These are phyloP conservation scores for Naganishia friedmannii DNA, from an alignment of 768 basidiomycete genomes.

Conservation along the genomic window DNA sequence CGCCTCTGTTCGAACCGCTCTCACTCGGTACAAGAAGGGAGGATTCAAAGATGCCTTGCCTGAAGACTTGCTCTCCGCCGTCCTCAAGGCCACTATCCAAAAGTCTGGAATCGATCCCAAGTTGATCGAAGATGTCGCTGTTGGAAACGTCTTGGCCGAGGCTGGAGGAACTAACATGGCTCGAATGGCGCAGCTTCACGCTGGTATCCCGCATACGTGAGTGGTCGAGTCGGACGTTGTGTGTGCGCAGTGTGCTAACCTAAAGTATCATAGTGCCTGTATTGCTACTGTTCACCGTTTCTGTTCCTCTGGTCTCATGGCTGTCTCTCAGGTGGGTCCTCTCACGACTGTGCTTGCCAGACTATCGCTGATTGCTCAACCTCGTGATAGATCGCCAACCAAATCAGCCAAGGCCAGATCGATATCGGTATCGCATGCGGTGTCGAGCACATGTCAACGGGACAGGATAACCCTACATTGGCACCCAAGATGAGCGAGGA, in stretches of 20 bases:
- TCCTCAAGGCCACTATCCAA: conserved; percentile 71
- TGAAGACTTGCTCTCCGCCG: conserved; percentile 73
- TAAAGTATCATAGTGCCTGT: conserved; percentile 57
- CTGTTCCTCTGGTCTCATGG: conserved; percentile 81
- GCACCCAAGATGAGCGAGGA: conserved; percentile 38
- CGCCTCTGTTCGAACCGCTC: conserved; percentile 34
- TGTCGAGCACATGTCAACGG: conserved; percentile 78
- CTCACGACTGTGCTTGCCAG: no score
- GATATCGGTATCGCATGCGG: conserved; percentile 83
- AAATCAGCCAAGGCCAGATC: conserved; percentile 75
- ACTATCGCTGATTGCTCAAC: no score
- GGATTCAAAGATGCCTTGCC: conserved; percentile 87
- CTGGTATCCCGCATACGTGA: conserved; percentile 66
- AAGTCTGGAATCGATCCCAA: conserved; percentile 68
- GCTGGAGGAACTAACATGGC: conserved; percentile 77
- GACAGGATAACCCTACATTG: conserved; percentile 34
- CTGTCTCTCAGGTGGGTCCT: conserved; percentile 60
- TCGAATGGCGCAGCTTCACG: conserved; percentile 79
- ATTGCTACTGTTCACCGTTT: conserved; percentile 85
- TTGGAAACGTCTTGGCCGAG: conserved; percentile 84
- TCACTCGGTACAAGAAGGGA: conserved; percentile 62
- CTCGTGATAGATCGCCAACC: conserved; percentile 63
- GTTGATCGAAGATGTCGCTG: conserved; percentile 77
- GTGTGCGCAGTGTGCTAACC: background rate
- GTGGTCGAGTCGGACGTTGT: background rate